phyloP scores from a whole-genome alignment of 225 moss, liverwort and hornwort genomes.

The Bryum argenteum region DNA sequence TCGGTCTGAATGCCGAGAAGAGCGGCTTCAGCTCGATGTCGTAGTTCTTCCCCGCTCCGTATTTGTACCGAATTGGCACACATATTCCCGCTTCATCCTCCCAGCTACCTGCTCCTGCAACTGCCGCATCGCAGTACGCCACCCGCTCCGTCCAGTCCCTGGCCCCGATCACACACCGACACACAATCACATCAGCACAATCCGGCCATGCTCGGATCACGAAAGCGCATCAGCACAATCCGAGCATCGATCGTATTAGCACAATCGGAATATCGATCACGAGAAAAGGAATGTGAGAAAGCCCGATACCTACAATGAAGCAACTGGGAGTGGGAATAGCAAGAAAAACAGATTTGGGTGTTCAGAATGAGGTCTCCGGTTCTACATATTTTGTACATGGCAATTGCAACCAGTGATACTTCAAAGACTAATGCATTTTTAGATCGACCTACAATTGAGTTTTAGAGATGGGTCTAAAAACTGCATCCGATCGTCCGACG shows the following conservation, averaged over 20 bases:
- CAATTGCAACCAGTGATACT: no score
- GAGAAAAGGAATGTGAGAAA: no score
- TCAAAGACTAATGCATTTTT: no score
- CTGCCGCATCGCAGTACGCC: constrained; percentile 71
- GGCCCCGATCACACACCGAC: constrained; percentile 16
- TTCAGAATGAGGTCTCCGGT: no score
- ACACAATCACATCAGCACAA: no score
- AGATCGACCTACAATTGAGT: neutral
- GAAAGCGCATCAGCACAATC: no score
- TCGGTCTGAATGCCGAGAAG: constrained; percentile 94
- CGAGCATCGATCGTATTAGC: no score
- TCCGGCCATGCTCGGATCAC: no score
- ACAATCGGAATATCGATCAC: no score
- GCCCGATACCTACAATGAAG: no score
- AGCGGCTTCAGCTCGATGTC: constrained; percentile 91
- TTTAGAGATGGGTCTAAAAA: neutral
- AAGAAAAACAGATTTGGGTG: no score
- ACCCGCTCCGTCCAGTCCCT: constrained; percentile 83
- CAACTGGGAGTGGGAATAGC: no score
- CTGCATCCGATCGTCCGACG: neutral
- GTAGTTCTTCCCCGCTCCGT: constrained; percentile 58
- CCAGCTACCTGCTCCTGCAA: constrained; percentile 47
- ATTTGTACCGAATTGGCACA: constrained; percentile 35
- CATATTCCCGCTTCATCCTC: constrained; percentile 31
- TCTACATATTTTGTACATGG: neutral